Conservation (phyloP, 2,329 filamentous ascomycete species). For the Apiospora phragmitis region DNA sequence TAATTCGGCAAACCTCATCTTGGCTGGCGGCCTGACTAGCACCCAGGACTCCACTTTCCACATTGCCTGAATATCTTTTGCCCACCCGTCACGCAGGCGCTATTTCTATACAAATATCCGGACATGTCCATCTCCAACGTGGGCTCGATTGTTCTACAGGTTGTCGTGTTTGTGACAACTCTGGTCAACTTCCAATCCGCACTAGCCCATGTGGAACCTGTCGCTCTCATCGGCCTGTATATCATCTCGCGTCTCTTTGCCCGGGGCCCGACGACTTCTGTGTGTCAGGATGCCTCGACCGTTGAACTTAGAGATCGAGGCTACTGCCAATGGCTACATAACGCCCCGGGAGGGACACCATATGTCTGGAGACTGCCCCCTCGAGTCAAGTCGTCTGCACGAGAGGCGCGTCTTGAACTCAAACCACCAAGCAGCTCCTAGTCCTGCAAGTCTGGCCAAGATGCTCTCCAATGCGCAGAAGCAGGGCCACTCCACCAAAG, state of each 20-base stretch:
- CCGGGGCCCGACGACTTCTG: slow-evolving; percentile 49
- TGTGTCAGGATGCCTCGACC: slow-evolving; percentile 29
- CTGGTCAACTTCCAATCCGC: slow-evolving; percentile 54
- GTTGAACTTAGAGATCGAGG: slow-evolving; percentile 21
- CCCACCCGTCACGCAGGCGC: neutral
- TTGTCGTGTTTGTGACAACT: slow-evolving; percentile 55
- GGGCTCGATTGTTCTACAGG: slow-evolving; percentile 50
- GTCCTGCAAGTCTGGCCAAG: slow-evolving; percentile 32
- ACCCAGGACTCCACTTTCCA: neutral
- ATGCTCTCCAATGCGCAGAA: slow-evolving; percentile 35
- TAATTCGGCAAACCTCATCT: neutral
- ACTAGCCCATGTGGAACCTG: slow-evolving; percentile 49
- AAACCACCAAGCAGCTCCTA: slow-evolving; percentile 18
- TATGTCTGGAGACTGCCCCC: slow-evolving; percentile 17
- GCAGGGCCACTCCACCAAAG: slow-evolving; percentile 26
- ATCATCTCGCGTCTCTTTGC: slow-evolving; percentile 48
- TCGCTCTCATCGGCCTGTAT: slow-evolving; percentile 48
- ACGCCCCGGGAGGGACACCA: slow-evolving; percentile 28
- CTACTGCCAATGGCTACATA: slow-evolving; percentile 27
- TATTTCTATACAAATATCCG: neutral
- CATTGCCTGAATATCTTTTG: neutral
- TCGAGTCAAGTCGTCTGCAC: slow-evolving; percentile 14
- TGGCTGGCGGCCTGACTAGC: neutral
- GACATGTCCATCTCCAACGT: slow-evolving; percentile 53
- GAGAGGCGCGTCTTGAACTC: slow-evolving; percentile 18